phyloP scores from a whole-genome alignment of 441 rosid genomes.

The Geranium incanum region DNA sequence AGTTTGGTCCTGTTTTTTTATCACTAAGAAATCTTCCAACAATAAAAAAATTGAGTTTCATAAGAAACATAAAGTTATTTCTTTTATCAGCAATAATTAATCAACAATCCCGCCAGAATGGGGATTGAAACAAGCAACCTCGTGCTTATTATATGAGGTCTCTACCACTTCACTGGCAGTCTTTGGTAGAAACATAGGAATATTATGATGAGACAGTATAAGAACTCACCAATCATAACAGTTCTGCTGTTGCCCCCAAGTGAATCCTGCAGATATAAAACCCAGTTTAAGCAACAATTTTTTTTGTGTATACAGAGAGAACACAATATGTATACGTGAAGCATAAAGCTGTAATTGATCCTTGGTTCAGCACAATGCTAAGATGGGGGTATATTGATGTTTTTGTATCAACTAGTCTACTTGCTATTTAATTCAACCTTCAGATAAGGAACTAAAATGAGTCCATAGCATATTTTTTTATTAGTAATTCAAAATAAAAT shows the following conservation, averaged over 20 bases:
- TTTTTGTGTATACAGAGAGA: background rate
- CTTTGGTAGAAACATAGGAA: background rate
- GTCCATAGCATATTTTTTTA: background rate
- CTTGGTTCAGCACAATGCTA: background rate
- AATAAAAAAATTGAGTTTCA: background rate
- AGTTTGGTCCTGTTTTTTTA: background rate
- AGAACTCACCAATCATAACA: conserved; percentile 77
- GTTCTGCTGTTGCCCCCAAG: conserved; percentile 99
- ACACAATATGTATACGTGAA: background rate
- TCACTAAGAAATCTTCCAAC: background rate
- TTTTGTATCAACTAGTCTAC: background rate
- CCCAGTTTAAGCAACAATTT: conserved; percentile 1
- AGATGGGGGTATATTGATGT: background rate
- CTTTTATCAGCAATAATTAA: too few species aligned
- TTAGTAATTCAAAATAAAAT: too few species aligned
- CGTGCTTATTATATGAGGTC: too few species aligned
- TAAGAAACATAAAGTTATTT: background rate
- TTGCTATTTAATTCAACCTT: background rate
- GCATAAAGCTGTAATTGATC: background rate
- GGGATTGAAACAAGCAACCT: too few species aligned
- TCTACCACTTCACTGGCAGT: too few species aligned
- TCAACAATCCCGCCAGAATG: too few species aligned
- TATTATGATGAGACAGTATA: conserved; percentile 5
- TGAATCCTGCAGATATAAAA: conserved; percentile 60
- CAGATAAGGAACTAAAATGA: background rate